Evolutionary conservation across 2,329 filamentous ascomycete species (phyloP), one percentile per base, ranked within the genome.

Genomic region (Aspergillus amoenus): DNA sequence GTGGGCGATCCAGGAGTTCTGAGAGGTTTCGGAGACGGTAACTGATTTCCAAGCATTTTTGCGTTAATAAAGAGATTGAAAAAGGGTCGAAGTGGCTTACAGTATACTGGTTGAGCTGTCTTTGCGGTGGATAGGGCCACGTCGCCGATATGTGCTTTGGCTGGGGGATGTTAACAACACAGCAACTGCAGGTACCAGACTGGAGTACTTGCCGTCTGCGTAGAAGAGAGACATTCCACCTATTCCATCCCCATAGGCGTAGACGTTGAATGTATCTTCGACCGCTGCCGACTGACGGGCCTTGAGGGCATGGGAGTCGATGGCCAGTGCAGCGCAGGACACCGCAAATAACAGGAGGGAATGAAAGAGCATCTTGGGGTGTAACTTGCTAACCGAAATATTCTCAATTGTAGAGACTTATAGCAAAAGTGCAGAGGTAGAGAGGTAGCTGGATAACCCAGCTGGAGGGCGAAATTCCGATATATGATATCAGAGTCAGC

Each of bases 131-230:
- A 52, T 11, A 27, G 32, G 3, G 32, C 8, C n/a, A 32, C 22
- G 43, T 51, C 17, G 18, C 54, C 54, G 34, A 56, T 42, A 34
- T 56, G 27, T 3, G 54, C 54, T 46, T 51, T 46, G 21, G 47
- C 54, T 56, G 41, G 15, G 30, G 3, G 44, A 18, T 13, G 17
- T 34, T n/a, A 47, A n/a, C 15, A 27, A 34, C 5, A 3, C 22
- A 21, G 43, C 18, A 30, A n/a, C 22, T 46, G 15, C 24, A 17
- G 22, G 18, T 15, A 6, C 7, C 12, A 45, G 13, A 17, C 15
- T 13, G 15, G 34, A 9, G 13, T 4, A 17, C n/a, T 12, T 56
- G 52, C 55, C 48, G 12, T 56, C 55, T 2, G 55, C 48, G 37
- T 52, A 56, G 17, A 41, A 52, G 9, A 56, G n/a, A 3, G 48